phyloP scores from a whole-genome alignment of 2,329 filamentous ascomycete species.

The Thielaviopsis ethacetica region DNA sequence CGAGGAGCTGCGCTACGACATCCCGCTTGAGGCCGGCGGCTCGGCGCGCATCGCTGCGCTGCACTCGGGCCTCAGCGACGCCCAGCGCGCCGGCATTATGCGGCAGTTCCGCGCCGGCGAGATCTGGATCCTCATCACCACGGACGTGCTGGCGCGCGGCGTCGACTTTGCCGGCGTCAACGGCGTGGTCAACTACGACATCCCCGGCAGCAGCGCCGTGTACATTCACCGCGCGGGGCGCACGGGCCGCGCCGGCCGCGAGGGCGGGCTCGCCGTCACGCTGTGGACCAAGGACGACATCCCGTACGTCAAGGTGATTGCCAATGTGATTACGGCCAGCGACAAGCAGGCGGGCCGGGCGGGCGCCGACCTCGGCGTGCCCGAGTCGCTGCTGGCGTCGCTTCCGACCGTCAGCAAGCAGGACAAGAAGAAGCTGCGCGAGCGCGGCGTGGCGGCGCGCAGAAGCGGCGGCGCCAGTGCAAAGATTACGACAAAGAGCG shows the following conservation, averaged over 20 bases:
- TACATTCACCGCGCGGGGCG: constrained; percentile 91
- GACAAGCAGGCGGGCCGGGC: constrained; percentile 50
- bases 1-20: constrained; percentile 85
- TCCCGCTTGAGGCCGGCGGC: constrained; percentile 74
- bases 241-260: constrained; percentile 73
- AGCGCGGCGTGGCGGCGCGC: constrained; percentile 62
- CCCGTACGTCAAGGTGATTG: constrained; percentile 72
- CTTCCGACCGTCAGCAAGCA: constrained; percentile 72
- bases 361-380: constrained; percentile 42
- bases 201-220: constrained; percentile 72
- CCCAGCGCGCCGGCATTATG: constrained; percentile 65
- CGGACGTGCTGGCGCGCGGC: constrained; percentile 78
- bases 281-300: constrained; percentile 95
- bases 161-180: constrained; percentile 93
- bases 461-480: constrained; percentile 28
- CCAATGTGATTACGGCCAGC: constrained; percentile 75
- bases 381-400: constrained; percentile 77
- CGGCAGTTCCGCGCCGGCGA: constrained; percentile 78
- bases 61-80: constrained; percentile 70
- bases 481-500: constrained; percentile 71
- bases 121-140: constrained; percentile 93
- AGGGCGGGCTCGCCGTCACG: constrained; percentile 79
- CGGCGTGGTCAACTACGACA: constrained; percentile 94
- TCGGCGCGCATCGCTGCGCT: constrained; percentile 73
- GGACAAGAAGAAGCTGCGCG: constrained; percentile 68